Conservation (phyloP, 768 basidiomycete genomes). For the Crassisporium funariophilum region DNA sequence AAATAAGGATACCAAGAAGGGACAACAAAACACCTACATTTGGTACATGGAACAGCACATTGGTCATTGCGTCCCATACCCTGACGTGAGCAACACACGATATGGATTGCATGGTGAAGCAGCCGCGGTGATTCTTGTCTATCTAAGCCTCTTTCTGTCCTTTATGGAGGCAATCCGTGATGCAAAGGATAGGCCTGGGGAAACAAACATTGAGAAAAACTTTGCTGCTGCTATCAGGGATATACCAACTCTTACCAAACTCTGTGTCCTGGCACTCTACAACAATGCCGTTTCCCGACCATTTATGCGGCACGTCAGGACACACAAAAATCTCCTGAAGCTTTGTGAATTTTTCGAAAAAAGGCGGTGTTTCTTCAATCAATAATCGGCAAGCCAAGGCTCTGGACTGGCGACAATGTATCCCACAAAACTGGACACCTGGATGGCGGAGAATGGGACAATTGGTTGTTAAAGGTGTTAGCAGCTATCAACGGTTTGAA, state of each 20-base stretch:
- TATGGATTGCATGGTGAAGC: constrained; percentile 22
- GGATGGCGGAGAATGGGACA: constrained; percentile 11
- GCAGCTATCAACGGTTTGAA: constrained; percentile 8
- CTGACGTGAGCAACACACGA: constrained; percentile 23
- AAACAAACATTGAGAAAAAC: no score
- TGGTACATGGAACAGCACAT: constrained; percentile 8
- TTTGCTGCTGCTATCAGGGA: no score
- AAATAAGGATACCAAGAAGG: constrained; percentile 24
- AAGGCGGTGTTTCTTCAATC: constrained; percentile 11
- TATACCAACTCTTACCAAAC: no score
- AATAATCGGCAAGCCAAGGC: constrained; percentile 18
- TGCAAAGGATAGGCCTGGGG: no score
- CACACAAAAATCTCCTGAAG: constrained; percentile 23
- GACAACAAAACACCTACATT: constrained; percentile 18
- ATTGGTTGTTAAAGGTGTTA: constrained; percentile 8
- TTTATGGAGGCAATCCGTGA: no score
- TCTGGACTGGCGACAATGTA: constrained; percentile 14
- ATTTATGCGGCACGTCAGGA: constrained; percentile 24
- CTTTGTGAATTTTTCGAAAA: constrained; percentile 21
- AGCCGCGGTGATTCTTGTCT: no score
- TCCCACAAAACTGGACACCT: constrained; percentile 10
- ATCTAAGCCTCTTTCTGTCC: no score
- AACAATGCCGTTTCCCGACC: constrained; percentile 22
- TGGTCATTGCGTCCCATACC: constrained; percentile 12
- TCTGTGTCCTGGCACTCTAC: constrained; percentile 23